Evolutionary conservation across 1,284 basidiomycete genomes (phyloP).

Genomic region (Hemileia vastatrix): DNA sequence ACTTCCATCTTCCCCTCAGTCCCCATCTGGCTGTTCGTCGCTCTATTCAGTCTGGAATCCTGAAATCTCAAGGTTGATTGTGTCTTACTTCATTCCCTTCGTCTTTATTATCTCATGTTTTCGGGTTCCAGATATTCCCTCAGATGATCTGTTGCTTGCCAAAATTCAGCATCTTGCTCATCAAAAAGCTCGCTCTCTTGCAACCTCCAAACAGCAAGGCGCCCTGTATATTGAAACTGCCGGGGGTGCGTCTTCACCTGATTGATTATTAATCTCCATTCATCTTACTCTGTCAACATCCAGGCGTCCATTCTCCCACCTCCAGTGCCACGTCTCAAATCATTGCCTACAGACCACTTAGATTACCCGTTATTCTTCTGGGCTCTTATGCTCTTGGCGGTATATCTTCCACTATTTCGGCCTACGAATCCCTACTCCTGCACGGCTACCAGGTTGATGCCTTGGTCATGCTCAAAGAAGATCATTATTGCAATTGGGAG

Average conservation of each 20-base stretch:
- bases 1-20: slow-evolving; percentile 78
- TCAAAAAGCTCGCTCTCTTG: slow-evolving; percentile 51
- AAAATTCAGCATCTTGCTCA: slow-evolving; percentile 56
- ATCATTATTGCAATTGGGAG: slow-evolving; percentile 74
- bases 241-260: slow-evolving; percentile 59
- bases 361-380: slow-evolving; percentile 75
- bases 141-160: slow-evolving; percentile 58
- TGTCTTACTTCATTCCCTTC: slow-evolving; percentile 25
- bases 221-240: slow-evolving; percentile 87
- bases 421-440: slow-evolving; percentile 82
- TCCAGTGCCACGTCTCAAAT: slow-evolving; percentile 76
- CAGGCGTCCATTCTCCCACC: slow-evolving; percentile 87
- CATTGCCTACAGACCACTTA: slow-evolving; percentile 67
- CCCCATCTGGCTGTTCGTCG: slow-evolving; percentile 77
- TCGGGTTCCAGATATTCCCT: slow-evolving; percentile 38
- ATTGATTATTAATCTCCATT: not conserved
- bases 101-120: no score
- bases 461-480: slow-evolving; percentile 75
- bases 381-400: slow-evolving; percentile 84
- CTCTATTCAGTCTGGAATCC: no score
- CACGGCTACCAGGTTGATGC: slow-evolving; percentile 82
- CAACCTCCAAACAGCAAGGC: slow-evolving; percentile 39
- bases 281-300: not conserved
- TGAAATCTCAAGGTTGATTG: no score
- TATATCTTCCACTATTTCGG: slow-evolving; percentile 84